Evolutionary conservation across 108 stramenopile genomes (phyloP).

Genomic region (Skeletonema marinoi): DNA sequence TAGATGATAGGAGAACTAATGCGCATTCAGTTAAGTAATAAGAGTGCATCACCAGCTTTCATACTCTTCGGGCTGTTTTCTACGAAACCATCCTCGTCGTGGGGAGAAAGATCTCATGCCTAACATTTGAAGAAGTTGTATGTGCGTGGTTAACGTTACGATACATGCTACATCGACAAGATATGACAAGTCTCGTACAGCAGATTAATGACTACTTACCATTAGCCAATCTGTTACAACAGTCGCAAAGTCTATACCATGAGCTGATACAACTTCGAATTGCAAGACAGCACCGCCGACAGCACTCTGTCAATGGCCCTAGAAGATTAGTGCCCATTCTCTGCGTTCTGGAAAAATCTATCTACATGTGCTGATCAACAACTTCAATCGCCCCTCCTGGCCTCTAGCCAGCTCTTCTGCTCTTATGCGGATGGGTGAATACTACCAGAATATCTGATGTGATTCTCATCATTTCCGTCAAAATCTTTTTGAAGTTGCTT

Average conservation of each 20-base stretch:
- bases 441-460: no score
- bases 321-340: conserved; percentile 1
- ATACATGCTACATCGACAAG: background rate
- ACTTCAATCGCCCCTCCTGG: no score
- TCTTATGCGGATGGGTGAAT: no score
- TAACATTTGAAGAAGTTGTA: background rate
- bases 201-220: background rate
- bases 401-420: no score
- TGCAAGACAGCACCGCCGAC: conserved; percentile 8
- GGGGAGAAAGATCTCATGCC: conserved; percentile 14
- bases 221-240: conserved; percentile 9
- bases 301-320: background rate
- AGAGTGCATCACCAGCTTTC: conserved; percentile 20
- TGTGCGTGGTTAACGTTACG: background rate
- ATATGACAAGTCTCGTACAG: background rate
- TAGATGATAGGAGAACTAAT: background rate
- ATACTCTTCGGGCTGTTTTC: conserved; percentile 2
- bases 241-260: conserved; percentile 14
- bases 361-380: no score
- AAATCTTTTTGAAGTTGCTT: background rate
- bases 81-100: background rate
- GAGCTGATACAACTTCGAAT: conserved; percentile 20
- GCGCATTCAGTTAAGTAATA: background rate
- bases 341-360: background rate
- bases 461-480: no score